These are phyloP conservation scores for Combretum micranthum DNA, from an alignment of 345 rosid species.

Conservation along the genomic window DNA sequence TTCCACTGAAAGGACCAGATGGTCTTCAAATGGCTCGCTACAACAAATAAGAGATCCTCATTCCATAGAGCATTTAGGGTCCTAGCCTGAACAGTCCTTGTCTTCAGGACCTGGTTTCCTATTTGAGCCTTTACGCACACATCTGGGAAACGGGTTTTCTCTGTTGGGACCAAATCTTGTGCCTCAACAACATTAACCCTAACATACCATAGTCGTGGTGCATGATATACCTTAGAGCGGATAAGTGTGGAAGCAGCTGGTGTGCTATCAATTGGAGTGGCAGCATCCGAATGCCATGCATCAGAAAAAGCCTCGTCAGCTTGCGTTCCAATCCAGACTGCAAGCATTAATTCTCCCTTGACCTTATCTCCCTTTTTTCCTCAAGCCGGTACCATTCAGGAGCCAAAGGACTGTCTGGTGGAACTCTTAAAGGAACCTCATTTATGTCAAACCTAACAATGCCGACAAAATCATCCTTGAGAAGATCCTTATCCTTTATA, in stretches of 20 bases:
- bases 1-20: slow-evolving; percentile 66
- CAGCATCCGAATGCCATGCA: slow-evolving; percentile 99
- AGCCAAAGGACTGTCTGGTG: slow-evolving; percentile 96
- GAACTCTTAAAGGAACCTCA: slow-evolving; percentile 88
- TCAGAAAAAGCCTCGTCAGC: slow-evolving; percentile 98
- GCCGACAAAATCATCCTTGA: slow-evolving; percentile 88
- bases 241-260: slow-evolving; percentile 45
- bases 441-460: slow-evolving; percentile 71
- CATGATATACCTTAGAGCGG: slow-evolving; percentile 91
- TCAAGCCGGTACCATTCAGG: slow-evolving; percentile 95
- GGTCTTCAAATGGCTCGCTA: slow-evolving; percentile 95
- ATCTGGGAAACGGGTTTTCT: slow-evolving; percentile 73
- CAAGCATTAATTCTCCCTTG: slow-evolving; percentile 91
- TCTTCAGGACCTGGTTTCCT: slow-evolving; percentile 74
- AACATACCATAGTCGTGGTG: slow-evolving; percentile 91
- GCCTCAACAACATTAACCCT: slow-evolving; percentile 89
- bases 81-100: slow-evolving; percentile 67
- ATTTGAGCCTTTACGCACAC: slow-evolving; percentile 76
- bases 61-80: slow-evolving; percentile 85
- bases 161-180: slow-evolving; percentile 75
- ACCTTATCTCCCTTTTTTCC: slow-evolving; percentile 76
- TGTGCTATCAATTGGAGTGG: slow-evolving; percentile 56
- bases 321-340: slow-evolving; percentile 98
- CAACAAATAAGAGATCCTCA: slow-evolving; percentile 90
- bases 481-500: slow-evolving; percentile 77